phyloP scores from a whole-genome alignment of 2,329 filamentous ascomycete species.

The Colletotrichum zoysiae region DNA sequence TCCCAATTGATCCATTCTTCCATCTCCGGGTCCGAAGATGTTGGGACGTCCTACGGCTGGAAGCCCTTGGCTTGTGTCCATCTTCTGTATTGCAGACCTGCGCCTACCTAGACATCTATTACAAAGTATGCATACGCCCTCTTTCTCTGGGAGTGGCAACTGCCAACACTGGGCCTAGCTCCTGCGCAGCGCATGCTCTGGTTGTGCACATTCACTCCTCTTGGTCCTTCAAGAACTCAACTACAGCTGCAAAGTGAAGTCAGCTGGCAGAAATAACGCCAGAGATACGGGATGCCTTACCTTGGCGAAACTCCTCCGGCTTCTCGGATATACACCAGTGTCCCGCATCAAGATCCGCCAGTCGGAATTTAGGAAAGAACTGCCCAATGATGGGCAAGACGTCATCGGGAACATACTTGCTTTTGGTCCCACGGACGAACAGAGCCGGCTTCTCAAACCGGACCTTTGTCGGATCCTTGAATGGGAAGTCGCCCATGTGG shows the following conservation, averaged over 20 bases:
- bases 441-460: constrained; percentile 83
- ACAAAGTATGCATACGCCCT: not conserved
- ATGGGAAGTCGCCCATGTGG: constrained; percentile 90
- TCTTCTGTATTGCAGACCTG: not conserved
- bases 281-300: constrained; percentile 58
- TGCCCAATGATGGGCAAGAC: constrained; percentile 81
- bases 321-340: constrained; percentile 95
- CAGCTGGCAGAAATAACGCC: constrained; percentile 6
- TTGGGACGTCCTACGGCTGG: not conserved
- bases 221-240: constrained; percentile 69
- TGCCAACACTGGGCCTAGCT: not conserved
- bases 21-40: not conserved
- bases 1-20: not conserved
- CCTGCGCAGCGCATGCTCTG: not conserved
- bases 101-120: not conserved
- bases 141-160: too few relatives aligned
- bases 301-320: constrained; percentile 80
- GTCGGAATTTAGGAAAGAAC: constrained; percentile 83
- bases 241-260: constrained; percentile 62
- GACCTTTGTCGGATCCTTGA: constrained; percentile 74
- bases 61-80: not conserved
- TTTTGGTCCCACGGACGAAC: constrained; percentile 82
- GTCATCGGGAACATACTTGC: constrained; percentile 85
- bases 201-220: constrained; percentile 52
- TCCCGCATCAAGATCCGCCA: constrained; percentile 81